Conservation (phyloP, 2,329 filamentous ascomycete species). For the Neonectria ditissima region DNA sequence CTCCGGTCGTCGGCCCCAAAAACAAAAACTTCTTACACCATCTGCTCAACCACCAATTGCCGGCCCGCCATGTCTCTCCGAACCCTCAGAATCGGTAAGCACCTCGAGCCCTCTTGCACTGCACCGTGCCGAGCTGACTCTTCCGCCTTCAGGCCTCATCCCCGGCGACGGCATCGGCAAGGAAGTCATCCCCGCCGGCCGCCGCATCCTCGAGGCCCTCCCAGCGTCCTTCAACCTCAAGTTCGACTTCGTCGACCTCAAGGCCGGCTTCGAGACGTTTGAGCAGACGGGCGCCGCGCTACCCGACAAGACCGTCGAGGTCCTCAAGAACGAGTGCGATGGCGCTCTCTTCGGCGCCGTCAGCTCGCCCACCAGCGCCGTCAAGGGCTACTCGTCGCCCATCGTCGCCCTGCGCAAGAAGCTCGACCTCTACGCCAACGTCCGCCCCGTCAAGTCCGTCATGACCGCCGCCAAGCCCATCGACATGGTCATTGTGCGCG, state of each 20-base stretch:
- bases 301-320: slow-evolving; percentile 89
- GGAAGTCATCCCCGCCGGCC: slow-evolving; percentile 96
- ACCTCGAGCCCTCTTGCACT: background rate
- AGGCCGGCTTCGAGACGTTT: slow-evolving; percentile 94
- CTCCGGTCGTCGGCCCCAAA: slow-evolving; percentile 44
- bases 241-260: slow-evolving; percentile 93
- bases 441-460: slow-evolving; percentile 92
- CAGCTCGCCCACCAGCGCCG: slow-evolving; percentile 87
- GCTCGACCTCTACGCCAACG: slow-evolving; percentile 96
- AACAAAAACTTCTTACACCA: slow-evolving; percentile 40
- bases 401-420: slow-evolving; percentile 97
- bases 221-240: slow-evolving; percentile 90
- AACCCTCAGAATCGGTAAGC: slow-evolving; percentile 56
- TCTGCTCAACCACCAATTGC: slow-evolving; percentile 38
- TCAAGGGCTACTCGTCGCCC: slow-evolving; percentile 95
- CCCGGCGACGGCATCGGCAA: slow-evolving; percentile 98
- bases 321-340: slow-evolving; percentile 91
- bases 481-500: slow-evolving; percentile 97
- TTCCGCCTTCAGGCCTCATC: slow-evolving; percentile 79
- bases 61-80: slow-evolving; percentile 53
- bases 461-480: slow-evolving; percentile 75
- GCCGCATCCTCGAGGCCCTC: slow-evolving; percentile 90
- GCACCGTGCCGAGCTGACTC: background rate
- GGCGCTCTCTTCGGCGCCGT: slow-evolving; percentile 97
- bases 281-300: slow-evolving; percentile 89